Percentiles rank a stretch among this genome's conserved stretches.
Conservation (phyloP, 176 grass and related monocot species). For the Rhynchospora tenuis region DNA sequence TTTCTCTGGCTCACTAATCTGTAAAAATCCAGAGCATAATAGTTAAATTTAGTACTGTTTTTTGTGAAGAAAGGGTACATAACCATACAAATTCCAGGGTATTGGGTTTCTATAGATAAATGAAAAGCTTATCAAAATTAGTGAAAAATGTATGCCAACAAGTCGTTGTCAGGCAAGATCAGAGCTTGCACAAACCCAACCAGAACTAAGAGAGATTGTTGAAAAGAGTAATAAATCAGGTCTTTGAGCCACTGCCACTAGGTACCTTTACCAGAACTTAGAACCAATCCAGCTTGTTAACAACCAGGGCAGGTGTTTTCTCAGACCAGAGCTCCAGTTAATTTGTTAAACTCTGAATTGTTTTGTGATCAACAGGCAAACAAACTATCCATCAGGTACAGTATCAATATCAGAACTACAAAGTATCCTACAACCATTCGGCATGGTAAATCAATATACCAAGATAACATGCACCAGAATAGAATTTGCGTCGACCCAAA, state of each 20-base stretch:
- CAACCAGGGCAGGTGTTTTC: not conserved
- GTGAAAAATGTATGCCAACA: not conserved
- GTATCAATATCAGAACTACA: not conserved
- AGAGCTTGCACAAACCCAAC: conserved; percentile 4
- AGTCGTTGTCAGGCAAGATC: not conserved
- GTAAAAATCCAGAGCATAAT: conserved; percentile 16
- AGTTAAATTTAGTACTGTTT: not conserved
- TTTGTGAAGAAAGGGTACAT: not conserved
- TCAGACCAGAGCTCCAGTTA: not conserved
- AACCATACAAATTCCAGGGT: not conserved
- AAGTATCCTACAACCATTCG: not conserved
- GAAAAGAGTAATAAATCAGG: not conserved
- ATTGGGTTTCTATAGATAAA: not conserved
- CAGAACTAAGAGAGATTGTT: not conserved
- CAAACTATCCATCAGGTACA: not conserved
- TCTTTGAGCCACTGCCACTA: not conserved
- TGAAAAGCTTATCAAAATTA: not conserved
- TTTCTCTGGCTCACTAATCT: conserved; percentile 85
- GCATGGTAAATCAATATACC: not conserved
- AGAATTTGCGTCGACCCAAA: not conserved
- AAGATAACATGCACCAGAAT: not conserved
- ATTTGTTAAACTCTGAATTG: not conserved
- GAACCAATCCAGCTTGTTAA: not conserved
- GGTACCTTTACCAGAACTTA: not conserved
- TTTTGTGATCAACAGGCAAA: not conserved